Percentiles rank a stretch among this genome's conserved stretches.
phyloP scores from a whole-genome alignment of 768 basidiomycete species.

The Dioszegia crocea region DNA sequence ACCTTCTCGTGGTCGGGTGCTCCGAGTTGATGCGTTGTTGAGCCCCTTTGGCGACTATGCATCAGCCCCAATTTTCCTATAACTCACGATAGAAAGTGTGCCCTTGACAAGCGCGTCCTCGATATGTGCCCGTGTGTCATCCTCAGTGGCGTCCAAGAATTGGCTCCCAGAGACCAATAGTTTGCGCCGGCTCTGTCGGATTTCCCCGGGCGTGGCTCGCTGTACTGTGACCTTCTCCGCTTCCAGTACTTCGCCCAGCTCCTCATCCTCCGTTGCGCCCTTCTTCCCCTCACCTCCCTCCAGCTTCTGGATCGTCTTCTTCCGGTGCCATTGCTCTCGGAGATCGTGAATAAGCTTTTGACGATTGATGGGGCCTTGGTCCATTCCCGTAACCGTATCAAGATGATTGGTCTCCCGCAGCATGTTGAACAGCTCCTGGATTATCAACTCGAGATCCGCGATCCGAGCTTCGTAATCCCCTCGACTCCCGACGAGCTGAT shows the following conservation, averaged over 20 bases:
- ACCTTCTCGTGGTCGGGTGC: slow-evolving; percentile 31
- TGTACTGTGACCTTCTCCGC: slow-evolving; percentile 31
- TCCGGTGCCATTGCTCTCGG: slow-evolving; percentile 44
- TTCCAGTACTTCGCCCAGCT: slow-evolving; percentile 50
- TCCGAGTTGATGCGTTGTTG: background rate
- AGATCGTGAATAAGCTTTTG: slow-evolving; percentile 65
- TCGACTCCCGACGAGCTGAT: slow-evolving; percentile 72
- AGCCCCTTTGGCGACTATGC: slow-evolving; percentile 28
- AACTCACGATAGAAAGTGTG: slow-evolving; percentile 49
- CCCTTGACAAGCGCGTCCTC: slow-evolving; percentile 77
- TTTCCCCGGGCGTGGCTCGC: slow-evolving; percentile 22
- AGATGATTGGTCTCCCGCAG: slow-evolving; percentile 72
- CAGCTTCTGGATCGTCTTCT: slow-evolving; percentile 43
- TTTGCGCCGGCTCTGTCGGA: slow-evolving; percentile 39
- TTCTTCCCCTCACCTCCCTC: slow-evolving; percentile 32
- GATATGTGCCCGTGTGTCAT: slow-evolving; percentile 71
- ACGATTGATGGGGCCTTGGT: slow-evolving; percentile 65
- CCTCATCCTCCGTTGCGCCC: slow-evolving; percentile 18
- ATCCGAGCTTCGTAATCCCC: slow-evolving; percentile 78
- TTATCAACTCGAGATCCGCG: slow-evolving; percentile 81
- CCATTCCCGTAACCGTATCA: slow-evolving; percentile 66
- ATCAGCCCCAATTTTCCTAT: background rate
- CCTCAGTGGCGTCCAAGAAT: slow-evolving; percentile 51
- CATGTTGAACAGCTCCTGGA: slow-evolving; percentile 91
- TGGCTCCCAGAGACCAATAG: slow-evolving; percentile 39